Evolutionary conservation across 345 rosid genomes (phyloP), one percentile per base, ranked within the genome.

Genomic region (Anastatica hierochuntica): DNA sequence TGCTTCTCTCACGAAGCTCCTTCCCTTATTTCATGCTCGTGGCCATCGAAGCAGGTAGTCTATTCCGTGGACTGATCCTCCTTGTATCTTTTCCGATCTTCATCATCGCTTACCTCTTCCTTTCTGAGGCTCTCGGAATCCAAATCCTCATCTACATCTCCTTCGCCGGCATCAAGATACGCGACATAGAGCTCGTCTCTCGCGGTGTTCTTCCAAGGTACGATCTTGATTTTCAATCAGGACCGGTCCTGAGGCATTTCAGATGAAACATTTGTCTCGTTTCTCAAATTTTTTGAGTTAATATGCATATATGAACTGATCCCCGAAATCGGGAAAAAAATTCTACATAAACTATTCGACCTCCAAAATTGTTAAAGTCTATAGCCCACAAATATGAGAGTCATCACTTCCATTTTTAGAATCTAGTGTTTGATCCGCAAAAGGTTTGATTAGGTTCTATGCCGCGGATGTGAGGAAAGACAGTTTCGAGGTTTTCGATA

Each of bases 171-270:
- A 81, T 90, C 72, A 90, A 86, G 69, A 50, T 84, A 83, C 87
- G 87, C 24, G 90, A 84, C 67, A 80, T 90, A 43, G 96, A 90
- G 56, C 88, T 90, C 41, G 96, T 57, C 19, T 80, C 96, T 14
- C 90, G 96, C 23, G 88, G 96, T 15, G 96, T 86, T 58, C 78
- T 90, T 44, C 94, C 96, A n/a, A n/a, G n/a, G n/a, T n/a, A n/a
- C n/a, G n/a, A n/a, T n/a, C n/a, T n/a, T n/a, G n/a, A n/a, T n/a
- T n/a, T n/a, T n/a, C n/a, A n/a, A n/a, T n/a, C n/a, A n/a, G n/a
- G n/a, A n/a, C n/a, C n/a, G n/a, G n/a, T n/a, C n/a, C n/a, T n/a
- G n/a, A n/a, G n/a, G n/a, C n/a, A n/a, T n/a, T n/a, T n/a, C n/a
- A n/a, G n/a, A n/a, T n/a, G n/a, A n/a, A n/a, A n/a, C n/a, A n/a